These are phyloP conservation scores for Iris pallida DNA, from an alignment of 116 monocot species.

Conservation along the genomic window DNA sequence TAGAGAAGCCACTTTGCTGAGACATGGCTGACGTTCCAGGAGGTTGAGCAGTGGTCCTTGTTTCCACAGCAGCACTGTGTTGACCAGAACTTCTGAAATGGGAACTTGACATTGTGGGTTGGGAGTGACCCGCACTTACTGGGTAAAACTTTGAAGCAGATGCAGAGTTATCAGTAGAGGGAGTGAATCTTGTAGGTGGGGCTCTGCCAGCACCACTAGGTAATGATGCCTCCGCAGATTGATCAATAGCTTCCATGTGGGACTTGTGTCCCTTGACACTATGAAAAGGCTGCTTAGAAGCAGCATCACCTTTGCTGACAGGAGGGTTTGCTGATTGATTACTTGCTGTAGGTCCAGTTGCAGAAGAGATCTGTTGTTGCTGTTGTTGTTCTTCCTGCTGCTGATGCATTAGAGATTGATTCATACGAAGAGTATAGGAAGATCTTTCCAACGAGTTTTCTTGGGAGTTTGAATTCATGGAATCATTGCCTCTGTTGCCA, in stretches of 20 bases:
- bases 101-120: slow-evolving; percentile 12
- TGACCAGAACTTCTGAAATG: slow-evolving; percentile 21
- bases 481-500: slow-evolving; percentile 19
- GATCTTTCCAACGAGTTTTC: slow-evolving; percentile 8
- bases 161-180: slow-evolving; percentile 16
- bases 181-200: slow-evolving; percentile 18
- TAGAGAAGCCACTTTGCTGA: slow-evolving; percentile 28
- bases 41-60: slow-evolving; percentile 18
- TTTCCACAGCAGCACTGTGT: slow-evolving; percentile 14
- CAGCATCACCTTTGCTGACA: slow-evolving; percentile 13
- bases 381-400: neutral
- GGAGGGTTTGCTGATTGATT: slow-evolving; percentile 15
- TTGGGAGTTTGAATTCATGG: slow-evolving; percentile 26
- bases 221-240: slow-evolving; percentile 22
- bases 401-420: slow-evolving; percentile 3
- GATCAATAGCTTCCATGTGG: slow-evolving; percentile 13
- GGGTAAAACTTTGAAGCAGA: slow-evolving; percentile 23
- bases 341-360: slow-evolving; percentile 14
- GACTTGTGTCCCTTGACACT: slow-evolving; percentile 4
- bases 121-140: slow-evolving; percentile 16
- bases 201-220: slow-evolving; percentile 1
- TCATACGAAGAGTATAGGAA: slow-evolving; percentile 12
- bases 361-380: slow-evolving; percentile 13
- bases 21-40: slow-evolving; percentile 13
- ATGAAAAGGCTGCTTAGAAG: slow-evolving; percentile 16